phyloP scores from a whole-genome alignment of 1,139 yeast species.

The Yamadazyma atmosphaerica region DNA sequence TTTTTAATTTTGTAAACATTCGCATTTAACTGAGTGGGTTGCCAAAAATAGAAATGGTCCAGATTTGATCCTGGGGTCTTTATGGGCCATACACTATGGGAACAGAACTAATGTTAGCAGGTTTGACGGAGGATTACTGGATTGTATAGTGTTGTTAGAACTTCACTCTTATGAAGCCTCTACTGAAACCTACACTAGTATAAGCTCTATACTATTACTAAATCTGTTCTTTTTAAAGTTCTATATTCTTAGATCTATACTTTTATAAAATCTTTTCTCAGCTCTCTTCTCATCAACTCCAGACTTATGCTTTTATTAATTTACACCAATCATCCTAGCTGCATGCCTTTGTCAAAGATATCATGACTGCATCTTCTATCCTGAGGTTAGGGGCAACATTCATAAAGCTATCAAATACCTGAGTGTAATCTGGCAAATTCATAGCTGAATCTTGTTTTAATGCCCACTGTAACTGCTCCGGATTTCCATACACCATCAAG shows the following conservation, averaged over 20 bases:
- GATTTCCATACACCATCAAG: conserved; percentile 63
- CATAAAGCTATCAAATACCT: conserved; percentile 69
- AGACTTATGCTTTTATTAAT: no score
- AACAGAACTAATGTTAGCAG: no score
- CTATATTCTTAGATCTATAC: no score
- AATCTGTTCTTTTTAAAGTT: no score
- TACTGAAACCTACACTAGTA: no score
- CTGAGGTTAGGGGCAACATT: conserved; percentile 56
- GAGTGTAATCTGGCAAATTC: conserved; percentile 54
- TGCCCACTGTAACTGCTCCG: conserved; percentile 53
- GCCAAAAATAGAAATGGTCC: conserved; percentile 16
- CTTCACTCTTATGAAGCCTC: no score
- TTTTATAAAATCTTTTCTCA: no score
- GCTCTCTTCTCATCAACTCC: no score
- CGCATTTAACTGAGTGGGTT: conserved; percentile 4
- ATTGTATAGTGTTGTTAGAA: no score
- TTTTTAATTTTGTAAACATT: conserved; percentile 18
- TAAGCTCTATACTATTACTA: no score
- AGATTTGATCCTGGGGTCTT: conserved; percentile 9
- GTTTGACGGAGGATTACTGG: no score
- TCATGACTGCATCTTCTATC: conserved; percentile 69
- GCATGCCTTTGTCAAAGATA: conserved; percentile 50
- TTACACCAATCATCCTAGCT: no score
- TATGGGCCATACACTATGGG: not conserved
- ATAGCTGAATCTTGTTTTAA: conserved; percentile 50